Conservation (phyloP, 352 stramenopile species). For the Globisporangium okanoganense region DNA sequence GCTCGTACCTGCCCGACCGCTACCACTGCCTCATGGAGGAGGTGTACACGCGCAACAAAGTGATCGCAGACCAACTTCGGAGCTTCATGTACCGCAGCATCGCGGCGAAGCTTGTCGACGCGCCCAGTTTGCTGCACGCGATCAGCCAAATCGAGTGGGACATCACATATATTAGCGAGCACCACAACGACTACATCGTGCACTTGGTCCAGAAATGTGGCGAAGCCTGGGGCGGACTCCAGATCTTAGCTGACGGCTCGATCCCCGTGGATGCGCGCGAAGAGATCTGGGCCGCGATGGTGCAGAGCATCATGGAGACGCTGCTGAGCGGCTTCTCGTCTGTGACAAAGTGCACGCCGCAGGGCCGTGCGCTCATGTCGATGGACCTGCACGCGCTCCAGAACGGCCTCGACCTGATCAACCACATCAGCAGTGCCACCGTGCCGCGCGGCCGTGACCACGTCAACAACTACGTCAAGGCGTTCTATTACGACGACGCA, state of each 20-base stretch:
- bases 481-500: constrained; percentile 84
- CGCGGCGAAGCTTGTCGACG: constrained; percentile 41
- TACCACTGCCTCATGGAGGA: constrained; percentile 72
- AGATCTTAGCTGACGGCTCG: constrained; percentile 59
- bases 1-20: constrained; percentile 57
- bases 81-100: constrained; percentile 63
- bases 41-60: constrained; percentile 49
- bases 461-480: constrained; percentile 85
- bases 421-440: constrained; percentile 55
- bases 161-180: constrained; percentile 58
- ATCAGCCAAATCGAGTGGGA: constrained; percentile 62
- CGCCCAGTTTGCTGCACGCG: constrained; percentile 32
- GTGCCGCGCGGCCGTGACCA: constrained; percentile 55
- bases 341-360: constrained; percentile 89
- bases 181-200: constrained; percentile 79
- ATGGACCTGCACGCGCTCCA: constrained; percentile 94
- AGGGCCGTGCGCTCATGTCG: constrained; percentile 95
- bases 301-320: constrained; percentile 85
- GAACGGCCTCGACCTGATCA: constrained; percentile 78
- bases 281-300: constrained; percentile 76
- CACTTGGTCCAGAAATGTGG: constrained; percentile 77
- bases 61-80: constrained; percentile 47
- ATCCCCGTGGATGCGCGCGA: constrained; percentile 68
- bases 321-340: constrained; percentile 90
- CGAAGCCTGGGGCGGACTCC: constrained; percentile 68